Conservation (phyloP, 2,329 filamentous ascomycete genomes). For the Microthyrium microscopicum region DNA sequence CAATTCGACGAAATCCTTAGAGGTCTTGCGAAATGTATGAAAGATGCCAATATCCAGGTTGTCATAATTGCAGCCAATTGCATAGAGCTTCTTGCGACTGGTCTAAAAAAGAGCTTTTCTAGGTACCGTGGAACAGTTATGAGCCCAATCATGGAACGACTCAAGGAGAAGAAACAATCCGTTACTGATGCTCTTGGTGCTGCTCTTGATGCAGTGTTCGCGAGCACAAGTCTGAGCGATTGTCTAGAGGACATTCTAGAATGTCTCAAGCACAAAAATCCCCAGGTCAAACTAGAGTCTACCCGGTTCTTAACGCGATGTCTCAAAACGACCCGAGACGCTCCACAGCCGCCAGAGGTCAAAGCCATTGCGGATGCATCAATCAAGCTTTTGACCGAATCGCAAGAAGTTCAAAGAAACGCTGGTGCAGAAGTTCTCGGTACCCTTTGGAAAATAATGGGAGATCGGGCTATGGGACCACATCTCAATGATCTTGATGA, state of each 20-base stretch:
- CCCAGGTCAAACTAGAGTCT: slow-evolving; percentile 90
- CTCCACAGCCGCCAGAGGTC: slow-evolving; percentile 71
- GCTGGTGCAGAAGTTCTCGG: slow-evolving; percentile 85
- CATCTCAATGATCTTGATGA: slow-evolving; percentile 88
- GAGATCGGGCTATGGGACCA: slow-evolving; percentile 86
- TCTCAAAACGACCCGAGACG: slow-evolving; percentile 64
- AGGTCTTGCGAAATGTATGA: slow-evolving; percentile 88
- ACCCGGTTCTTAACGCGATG: slow-evolving; percentile 86
- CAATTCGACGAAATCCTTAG: slow-evolving; percentile 73
- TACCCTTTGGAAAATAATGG: slow-evolving; percentile 96
- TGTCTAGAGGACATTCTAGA: slow-evolving; percentile 82
- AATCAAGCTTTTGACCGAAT: slow-evolving; percentile 82
- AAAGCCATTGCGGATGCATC: slow-evolving; percentile 70
- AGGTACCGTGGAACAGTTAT: slow-evolving; percentile 72
- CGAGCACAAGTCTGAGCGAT: slow-evolving; percentile 53
- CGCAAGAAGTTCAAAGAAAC: slow-evolving; percentile 67
- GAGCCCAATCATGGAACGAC: slow-evolving; percentile 78
- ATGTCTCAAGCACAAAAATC: slow-evolving; percentile 85
- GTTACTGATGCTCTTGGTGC: slow-evolving; percentile 78
- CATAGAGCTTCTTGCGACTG: slow-evolving; percentile 76
- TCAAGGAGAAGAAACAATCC: slow-evolving; percentile 91
- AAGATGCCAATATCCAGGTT: slow-evolving; percentile 92
- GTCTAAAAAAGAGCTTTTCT: slow-evolving; percentile 57
- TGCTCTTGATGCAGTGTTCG: slow-evolving; percentile 59
- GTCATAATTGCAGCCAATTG: slow-evolving; percentile 88